Evolutionary conservation across 768 basidiomycete genomes (phyloP).

Genomic region (Collybia mongolica): DNA sequence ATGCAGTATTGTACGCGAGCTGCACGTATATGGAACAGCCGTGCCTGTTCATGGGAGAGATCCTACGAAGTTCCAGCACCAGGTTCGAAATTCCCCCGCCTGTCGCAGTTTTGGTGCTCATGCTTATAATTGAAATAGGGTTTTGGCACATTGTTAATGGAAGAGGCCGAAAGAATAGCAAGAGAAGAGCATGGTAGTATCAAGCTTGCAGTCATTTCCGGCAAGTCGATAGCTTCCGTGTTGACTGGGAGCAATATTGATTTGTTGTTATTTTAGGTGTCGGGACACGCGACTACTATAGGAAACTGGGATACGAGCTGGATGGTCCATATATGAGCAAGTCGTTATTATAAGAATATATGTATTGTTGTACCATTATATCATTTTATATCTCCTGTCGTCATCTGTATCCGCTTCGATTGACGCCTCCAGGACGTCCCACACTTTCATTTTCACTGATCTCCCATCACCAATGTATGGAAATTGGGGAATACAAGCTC

Average conservation of each 20-base stretch:
- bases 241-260: background rate
- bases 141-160: conserved; percentile 97
- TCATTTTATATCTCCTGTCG: background rate
- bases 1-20: conserved; percentile 90
- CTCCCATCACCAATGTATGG: conserved; percentile 60
- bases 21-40: conserved; percentile 98
- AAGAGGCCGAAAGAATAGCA: conserved; percentile 98
- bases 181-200: conserved; percentile 94
- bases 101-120: background rate
- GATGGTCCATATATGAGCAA: conserved; percentile 99
- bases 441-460: conserved; percentile 8
- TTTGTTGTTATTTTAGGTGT: conserved; percentile 55
- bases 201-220: conserved; percentile 97
- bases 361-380: conserved; percentile 4
- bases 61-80: conserved; percentile 98
- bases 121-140: conserved; percentile 48
- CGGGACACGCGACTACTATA: conserved; percentile 96
- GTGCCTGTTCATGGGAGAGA: conserved; percentile 97
- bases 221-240: conserved; percentile 37
- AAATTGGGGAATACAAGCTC: conserved; percentile 97
- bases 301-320: conserved; percentile 88
- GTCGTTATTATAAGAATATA: conserved; percentile 42
- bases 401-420: too few relatives aligned
- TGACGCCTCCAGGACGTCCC: background rate
- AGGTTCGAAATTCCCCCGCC: conserved; percentile 42